Evolutionary conservation across 495 filamentous ascomycete genomes (phyloP).

Genomic region (Aspergillus ellipticus): DNA sequence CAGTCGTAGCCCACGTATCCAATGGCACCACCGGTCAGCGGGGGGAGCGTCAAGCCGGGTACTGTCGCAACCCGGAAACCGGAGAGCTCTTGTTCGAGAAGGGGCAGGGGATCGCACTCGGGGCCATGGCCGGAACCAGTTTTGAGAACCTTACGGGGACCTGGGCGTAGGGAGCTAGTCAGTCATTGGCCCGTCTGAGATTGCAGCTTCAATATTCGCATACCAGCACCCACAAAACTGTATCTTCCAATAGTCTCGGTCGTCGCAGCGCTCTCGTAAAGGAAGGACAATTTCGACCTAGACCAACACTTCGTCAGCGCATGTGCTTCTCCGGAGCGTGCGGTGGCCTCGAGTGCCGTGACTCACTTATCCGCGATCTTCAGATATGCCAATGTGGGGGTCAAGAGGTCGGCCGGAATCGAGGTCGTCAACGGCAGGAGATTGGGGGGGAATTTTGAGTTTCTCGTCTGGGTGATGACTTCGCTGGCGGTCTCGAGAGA

Average conservation of each 20-base stretch:
- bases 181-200: neutral
- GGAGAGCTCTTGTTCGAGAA: conserved; percentile 73
- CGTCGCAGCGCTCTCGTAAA: conserved; percentile 92
- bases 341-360: neutral
- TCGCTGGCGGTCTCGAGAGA: conserved; percentile 44
- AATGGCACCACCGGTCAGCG: conserved; percentile 85
- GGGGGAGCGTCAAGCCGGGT: conserved; percentile 75
- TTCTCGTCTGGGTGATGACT: conserved; percentile 48
- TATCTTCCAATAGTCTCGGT: conserved; percentile 88
- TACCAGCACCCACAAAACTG: conserved; percentile 89
- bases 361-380: conserved; percentile 75
- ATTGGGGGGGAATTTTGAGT: conserved; percentile 63
- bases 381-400: conserved; percentile 85
- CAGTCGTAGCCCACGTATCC: conserved; percentile 98
- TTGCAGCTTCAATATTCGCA: conserved; percentile 12
- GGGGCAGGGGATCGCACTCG: conserved; percentile 74
- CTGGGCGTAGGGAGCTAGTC: conserved; percentile 27
- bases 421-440: conserved; percentile 81
- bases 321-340: neutral
- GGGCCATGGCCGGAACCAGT: conserved; percentile 85
- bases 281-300: conserved; percentile 58
- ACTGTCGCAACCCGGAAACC: conserved; percentile 73
- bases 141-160: conserved; percentile 79
- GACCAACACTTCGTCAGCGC: conserved; percentile 2
- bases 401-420: conserved; percentile 86